Conservation (phyloP, 495 filamentous ascomycete species). For the Tuber microsphaerosporum region DNA sequence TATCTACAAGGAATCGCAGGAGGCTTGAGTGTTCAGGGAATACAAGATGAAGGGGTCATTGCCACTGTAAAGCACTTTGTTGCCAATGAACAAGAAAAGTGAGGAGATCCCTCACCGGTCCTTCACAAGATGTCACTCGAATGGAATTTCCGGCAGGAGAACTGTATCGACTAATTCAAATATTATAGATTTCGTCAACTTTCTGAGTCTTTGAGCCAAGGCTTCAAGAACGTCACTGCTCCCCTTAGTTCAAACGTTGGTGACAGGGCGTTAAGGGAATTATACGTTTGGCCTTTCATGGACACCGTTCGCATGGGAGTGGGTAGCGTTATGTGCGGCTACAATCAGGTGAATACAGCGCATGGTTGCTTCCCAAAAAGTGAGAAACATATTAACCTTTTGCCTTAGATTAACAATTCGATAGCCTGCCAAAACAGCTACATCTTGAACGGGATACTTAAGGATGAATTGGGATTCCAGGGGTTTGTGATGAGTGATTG, state of each 20-base stretch:
- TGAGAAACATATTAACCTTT: neutral
- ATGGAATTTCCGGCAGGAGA: neutral
- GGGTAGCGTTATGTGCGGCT: constrained; percentile 64
- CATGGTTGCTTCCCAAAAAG: neutral
- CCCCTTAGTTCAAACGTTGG: constrained; percentile 60
- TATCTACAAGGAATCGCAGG: constrained; percentile 68
- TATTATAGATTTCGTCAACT: constrained; percentile 50
- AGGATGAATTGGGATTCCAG: constrained; percentile 91
- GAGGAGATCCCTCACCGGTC: neutral
- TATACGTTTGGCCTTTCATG: constrained; percentile 86
- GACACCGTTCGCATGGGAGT: constrained; percentile 83
- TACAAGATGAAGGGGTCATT: constrained; percentile 46
- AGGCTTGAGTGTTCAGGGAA: constrained; percentile 62
- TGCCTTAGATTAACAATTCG: constrained; percentile 62
- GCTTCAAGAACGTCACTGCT: constrained; percentile 48
- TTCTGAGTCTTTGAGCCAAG: constrained; percentile 44
- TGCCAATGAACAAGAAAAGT: constrained; percentile 46
- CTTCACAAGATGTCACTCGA: constrained; percentile 2
- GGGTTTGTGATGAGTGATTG: constrained; percentile 92
- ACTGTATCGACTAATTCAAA: neutral
- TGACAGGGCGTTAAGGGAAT: constrained; percentile 59
- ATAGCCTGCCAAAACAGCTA: constrained; percentile 90
- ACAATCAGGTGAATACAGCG: constrained; percentile 21
- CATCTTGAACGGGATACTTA: constrained; percentile 82
- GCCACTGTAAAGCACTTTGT: constrained; percentile 46